Evolutionary conservation across 306 rosid species (phyloP), one percentile per base, ranked within the genome.

Genomic region (Casuarina glauca): DNA sequence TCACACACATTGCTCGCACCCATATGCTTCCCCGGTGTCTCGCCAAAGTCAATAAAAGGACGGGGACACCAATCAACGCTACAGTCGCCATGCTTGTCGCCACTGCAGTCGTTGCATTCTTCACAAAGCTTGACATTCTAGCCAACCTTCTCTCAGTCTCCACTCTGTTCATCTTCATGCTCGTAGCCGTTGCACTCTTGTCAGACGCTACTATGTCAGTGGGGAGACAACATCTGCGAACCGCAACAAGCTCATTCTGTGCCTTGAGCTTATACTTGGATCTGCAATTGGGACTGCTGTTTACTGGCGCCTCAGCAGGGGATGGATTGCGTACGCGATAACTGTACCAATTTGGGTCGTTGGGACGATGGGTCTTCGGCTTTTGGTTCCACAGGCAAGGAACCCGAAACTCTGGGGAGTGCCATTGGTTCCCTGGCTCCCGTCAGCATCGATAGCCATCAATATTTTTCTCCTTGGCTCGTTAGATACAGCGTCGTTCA

Each of bases 381-480:
- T 83, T 4, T 71, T 71, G 32, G 92, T 91, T 32, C 97, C 97
- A 0, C 83, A 80, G 17, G 90, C 90, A 0, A 91, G 80, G 82
- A 82, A 72, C 15, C 93, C 98, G 0, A 88, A 76, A 45, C 43
- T 88, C 17, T 91, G 96, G 98, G 98, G 97, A 0, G 92, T 85
- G 11, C 97, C 97, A 0, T 11, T 88, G 48, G 90, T 93, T 35
- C 96, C 98, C 0, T 91, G 91, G 79, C 36, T 93, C 41, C 97
- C 98, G 3, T 88, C 91, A 0, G 60, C 86, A 0, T 93, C 96
- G 0, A 89, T 93, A 49, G 89, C 85, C 4, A 86, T 93, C 20
- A 91, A 93, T 44, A 38, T 91, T 17, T 93, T 90, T 75, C 89
- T 90, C 74, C 90, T 93, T n/a, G 97, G 96, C 4, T 89, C 97